Evolutionary conservation across 495 filamentous ascomycete species (phyloP), one percentile per base, ranked within the genome.

Genomic region (Zalerion maritima): DNA sequence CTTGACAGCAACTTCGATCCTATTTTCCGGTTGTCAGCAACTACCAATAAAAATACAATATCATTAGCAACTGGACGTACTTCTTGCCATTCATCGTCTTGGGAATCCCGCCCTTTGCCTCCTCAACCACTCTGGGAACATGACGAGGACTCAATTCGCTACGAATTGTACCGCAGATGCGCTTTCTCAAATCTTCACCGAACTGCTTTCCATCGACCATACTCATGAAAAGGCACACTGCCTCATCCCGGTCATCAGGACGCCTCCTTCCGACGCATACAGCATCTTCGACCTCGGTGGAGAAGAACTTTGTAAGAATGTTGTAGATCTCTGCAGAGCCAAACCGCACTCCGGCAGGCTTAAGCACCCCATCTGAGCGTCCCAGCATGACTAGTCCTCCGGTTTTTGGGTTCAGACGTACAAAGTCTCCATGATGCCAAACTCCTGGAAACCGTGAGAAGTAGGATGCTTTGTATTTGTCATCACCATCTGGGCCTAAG

Each of bases 391-490:
- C 52, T 31, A 94, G 49, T 0, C 84, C 85, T 7, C 81, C 76
- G 0, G 81, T 87, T 11, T 61, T 37, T 0, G 71, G 68, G 41
- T 81, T 73, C 40, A 94, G 61, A 14, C 77, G 69, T 9, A 94
- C 69, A 43, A 93, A 94, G 47, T 97, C 89, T 2, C 89, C 89
- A 46, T 97, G 89, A 49, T 93, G 84, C 89, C 87, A 96, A 14
- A 92, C 56, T 2, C 48, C 45, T 5, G 26, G 30, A 42, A 94
- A 94, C 8, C 69, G 67, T 32, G 86, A 80, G 41, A 97, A 97
- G 51, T 97, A 97, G 41, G 72, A 80, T 28, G 68, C 71, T 24
- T 62, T 62, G 53, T 96, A 96, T 43, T 78, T 73, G 13, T 68
- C 64, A 7, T 65, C 58, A n/a, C 85, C 83, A 2, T 55, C 58